Conservation (phyloP, 352 stramenopile species). For the Globisporangium cylindrosporum region DNA sequence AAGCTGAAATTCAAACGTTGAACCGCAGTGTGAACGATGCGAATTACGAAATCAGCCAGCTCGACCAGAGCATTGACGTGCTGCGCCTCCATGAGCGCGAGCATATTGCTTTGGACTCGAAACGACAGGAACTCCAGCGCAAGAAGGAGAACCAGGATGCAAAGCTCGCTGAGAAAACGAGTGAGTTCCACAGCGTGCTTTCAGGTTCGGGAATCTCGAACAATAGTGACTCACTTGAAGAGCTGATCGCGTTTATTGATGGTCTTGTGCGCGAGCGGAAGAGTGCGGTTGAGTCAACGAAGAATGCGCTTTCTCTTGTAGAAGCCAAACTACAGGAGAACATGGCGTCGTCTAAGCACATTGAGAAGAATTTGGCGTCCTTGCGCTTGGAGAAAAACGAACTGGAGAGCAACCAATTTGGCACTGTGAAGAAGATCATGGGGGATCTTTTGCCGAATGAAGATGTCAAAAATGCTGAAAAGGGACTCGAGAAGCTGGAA, state of each 20-base stretch:
- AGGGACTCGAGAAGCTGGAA: constrained; percentile 48
- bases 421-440: constrained; percentile 44
- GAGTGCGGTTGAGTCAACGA: constrained; percentile 21
- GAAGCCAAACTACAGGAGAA: constrained; percentile 57
- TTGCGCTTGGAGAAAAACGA: constrained; percentile 44
- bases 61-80: constrained; percentile 56
- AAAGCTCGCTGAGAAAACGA: constrained; percentile 42
- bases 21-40: constrained; percentile 42
- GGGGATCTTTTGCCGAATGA: constrained; percentile 42
- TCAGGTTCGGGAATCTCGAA: constrained; percentile 24
- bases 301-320: constrained; percentile 25
- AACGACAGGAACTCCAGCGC: constrained; percentile 33
- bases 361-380: constrained; percentile 38
- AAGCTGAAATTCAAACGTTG: constrained; percentile 42
- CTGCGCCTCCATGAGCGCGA: constrained; percentile 50
- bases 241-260: constrained; percentile 25
- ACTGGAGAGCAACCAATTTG: constrained; percentile 56
- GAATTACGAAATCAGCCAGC: constrained; percentile 36
- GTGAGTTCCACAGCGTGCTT: constrained; percentile 38
- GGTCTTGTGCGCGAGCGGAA: constrained; percentile 25
- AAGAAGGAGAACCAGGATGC: constrained; percentile 44
- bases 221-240: constrained; percentile 29
- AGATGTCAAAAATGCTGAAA: constrained; percentile 47
- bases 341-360: constrained; percentile 39
- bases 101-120: constrained; percentile 49